These are phyloP conservation scores for Trichoderma gamsii DNA, from an alignment of 495 filamentous ascomycete species.

Conservation along the genomic window DNA sequence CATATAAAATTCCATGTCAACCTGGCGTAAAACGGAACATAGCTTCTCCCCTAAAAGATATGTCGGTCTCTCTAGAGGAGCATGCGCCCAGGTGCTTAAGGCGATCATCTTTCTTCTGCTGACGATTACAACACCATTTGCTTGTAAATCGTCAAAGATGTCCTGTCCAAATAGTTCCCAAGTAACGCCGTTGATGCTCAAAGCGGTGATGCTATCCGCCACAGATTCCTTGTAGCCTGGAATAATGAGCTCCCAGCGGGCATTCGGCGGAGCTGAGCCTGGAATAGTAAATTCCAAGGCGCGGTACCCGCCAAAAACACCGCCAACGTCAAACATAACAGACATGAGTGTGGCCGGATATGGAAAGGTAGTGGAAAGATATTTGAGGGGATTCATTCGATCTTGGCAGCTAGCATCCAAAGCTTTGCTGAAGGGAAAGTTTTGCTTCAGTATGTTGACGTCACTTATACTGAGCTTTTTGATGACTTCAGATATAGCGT, in stretches of 20 bases:
- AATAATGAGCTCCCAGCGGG: background rate
- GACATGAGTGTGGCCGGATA: background rate
- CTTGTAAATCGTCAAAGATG: background rate
- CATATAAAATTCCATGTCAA: background rate
- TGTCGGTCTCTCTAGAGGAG: background rate
- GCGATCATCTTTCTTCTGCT: background rate
- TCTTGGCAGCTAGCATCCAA: background rate
- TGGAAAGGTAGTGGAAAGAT: background rate
- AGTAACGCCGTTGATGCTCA: background rate
- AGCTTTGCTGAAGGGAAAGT: background rate
- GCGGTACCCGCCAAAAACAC: background rate
- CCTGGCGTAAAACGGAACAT: too few relatives aligned
- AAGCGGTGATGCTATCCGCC: background rate
- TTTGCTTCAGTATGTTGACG: background rate
- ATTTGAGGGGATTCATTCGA: background rate
- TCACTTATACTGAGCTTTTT: background rate
- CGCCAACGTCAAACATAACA: background rate
- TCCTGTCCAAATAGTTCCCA: background rate
- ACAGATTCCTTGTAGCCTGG: background rate
- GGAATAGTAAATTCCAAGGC: background rate
- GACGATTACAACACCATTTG: background rate
- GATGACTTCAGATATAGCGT: background rate
- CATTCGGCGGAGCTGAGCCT: background rate
- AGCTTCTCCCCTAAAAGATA: background rate
- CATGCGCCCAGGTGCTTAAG: background rate